Conservation (phyloP, 805 yeast genomes). For the Saturnispora diversa region DNA sequence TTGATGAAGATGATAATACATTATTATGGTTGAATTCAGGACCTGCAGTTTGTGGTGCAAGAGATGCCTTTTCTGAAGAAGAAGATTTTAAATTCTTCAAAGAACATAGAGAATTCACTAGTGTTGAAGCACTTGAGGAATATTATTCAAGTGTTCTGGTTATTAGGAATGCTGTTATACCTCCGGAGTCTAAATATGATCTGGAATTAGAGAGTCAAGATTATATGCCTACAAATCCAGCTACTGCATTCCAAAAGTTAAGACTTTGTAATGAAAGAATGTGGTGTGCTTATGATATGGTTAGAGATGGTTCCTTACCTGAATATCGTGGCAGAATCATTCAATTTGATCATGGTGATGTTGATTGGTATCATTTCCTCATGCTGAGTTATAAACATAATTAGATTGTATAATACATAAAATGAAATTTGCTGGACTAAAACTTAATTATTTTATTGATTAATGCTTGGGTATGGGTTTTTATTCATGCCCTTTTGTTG, state of each 20-base stretch:
- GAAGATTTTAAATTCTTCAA: constrained; percentile 26
- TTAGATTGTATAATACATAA: too few relatives aligned
- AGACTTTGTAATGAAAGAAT: constrained; percentile 40
- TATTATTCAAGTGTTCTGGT: constrained; percentile 31
- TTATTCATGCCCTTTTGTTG: too few relatives aligned
- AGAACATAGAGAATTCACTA: constrained; percentile 18
- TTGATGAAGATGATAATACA: constrained; percentile 40
- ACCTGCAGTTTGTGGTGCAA: constrained; percentile 43
- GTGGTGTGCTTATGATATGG: constrained; percentile 51
- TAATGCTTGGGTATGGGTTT: too few relatives aligned
- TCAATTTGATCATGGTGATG: background rate
- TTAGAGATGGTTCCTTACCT: constrained; percentile 35
- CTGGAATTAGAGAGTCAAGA: constrained; percentile 15
- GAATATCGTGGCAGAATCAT: constrained; percentile 19
- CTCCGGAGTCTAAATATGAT: constrained; percentile 33
- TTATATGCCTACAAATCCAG: constrained; percentile 23
- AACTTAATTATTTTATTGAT: too few relatives aligned
- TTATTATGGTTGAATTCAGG: constrained; percentile 66
- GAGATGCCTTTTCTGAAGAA: constrained; percentile 21
- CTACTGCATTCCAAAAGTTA: constrained; percentile 24
- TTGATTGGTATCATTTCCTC: background rate
- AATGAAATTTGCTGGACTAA: too few relatives aligned
- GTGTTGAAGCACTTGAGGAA: constrained; percentile 21
- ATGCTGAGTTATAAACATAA: background rate
- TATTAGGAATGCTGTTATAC: constrained; percentile 40